Evolutionary conservation across 345 rosid genomes (phyloP).

Genomic region (Geranium brycei): DNA sequence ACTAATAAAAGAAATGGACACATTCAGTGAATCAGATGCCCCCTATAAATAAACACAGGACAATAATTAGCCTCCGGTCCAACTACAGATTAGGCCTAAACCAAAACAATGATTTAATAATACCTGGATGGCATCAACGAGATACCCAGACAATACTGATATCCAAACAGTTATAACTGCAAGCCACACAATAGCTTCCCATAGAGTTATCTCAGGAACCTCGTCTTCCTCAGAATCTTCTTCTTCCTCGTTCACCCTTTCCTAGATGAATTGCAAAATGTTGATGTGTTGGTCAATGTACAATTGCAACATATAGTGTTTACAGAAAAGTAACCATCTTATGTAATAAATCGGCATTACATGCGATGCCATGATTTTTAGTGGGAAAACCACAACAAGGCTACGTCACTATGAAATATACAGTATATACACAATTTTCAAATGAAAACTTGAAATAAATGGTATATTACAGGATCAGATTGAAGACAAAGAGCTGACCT

Average conservation of each 20-base stretch:
- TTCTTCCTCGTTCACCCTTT: constrained; percentile 8
- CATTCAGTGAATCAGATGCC: constrained; percentile 28
- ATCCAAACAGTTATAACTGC: constrained; percentile 28
- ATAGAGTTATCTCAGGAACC: constrained; percentile 25
- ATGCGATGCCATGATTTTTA: neutral
- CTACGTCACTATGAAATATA: too few relatives aligned
- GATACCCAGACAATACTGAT: constrained; percentile 31
- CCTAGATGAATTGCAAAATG: constrained; percentile 10
- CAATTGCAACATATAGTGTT: neutral
- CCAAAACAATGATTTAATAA: neutral
- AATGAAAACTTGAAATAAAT: too few relatives aligned
- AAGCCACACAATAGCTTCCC: constrained; percentile 37
- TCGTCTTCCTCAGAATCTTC: constrained; percentile 20
- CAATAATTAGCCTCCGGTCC: neutral
- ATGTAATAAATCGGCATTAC: neutral
- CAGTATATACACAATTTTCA: too few relatives aligned
- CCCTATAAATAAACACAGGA: constrained; percentile 20
- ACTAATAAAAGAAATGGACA: constrained; percentile 35
- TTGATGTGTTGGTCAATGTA: too few relatives aligned
- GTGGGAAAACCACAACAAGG: neutral
- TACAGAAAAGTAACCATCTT: too few relatives aligned
- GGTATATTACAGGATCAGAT: neutral
- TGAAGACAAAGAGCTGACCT: constrained; percentile 15
- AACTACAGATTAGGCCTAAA: too few relatives aligned
- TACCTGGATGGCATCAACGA: constrained; percentile 41